Evolutionary conservation across 345 rosid genomes (phyloP), one percentile per base, ranked within the genome.

Genomic region (Euclidium syriacum): DNA sequence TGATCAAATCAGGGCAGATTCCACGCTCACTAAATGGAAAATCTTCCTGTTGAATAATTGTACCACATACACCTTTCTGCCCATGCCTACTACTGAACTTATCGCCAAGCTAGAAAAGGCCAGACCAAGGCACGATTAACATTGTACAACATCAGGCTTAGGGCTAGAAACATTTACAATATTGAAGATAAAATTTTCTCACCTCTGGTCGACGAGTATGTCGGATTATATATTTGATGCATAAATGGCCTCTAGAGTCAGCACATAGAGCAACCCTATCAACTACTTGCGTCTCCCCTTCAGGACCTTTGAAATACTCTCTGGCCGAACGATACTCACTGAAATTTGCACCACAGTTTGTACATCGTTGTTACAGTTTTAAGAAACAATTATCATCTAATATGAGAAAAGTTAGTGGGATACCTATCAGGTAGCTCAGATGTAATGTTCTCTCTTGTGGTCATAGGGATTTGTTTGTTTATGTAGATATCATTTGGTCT

Each of bases 31-130:
- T 89, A 78, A 89, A 89, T 34, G 98, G 97, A 73, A 89, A 87
- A 71, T 87, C 98, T 84, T 92, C 98, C 70, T 92, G 98, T 64
- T 81, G 91, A 74, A 92, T 55, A 24, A 92, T 89, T 62, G 86
- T 87, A 57, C 98, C 98, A 76, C 97, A 89, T 1, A 92, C 98
- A 82, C 97, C 96, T 79, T 92, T 92, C 73, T 92, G 96, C 51
- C 98, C 98, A 77, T 92, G 98, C 64, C 96, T 83, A 77, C 96
- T 92, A 78, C 98, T 92, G 62, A 92, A 92, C 69, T 89, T 92
- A 81, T 92, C 98, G 47, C 98, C 98, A 59, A 92, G 75, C 98
- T 89, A 51, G 32, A 52, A 11, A 52, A 50, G 40, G 47, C 32
- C 15, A 38, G 24, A 58, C 30, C 44, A 47, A 41, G 27, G 34